Percentiles rank a stretch among this genome's conserved stretches.
phyloP scores from a whole-genome alignment of 177 flowering plant species.

The Tripterygium wilfordii region DNA sequence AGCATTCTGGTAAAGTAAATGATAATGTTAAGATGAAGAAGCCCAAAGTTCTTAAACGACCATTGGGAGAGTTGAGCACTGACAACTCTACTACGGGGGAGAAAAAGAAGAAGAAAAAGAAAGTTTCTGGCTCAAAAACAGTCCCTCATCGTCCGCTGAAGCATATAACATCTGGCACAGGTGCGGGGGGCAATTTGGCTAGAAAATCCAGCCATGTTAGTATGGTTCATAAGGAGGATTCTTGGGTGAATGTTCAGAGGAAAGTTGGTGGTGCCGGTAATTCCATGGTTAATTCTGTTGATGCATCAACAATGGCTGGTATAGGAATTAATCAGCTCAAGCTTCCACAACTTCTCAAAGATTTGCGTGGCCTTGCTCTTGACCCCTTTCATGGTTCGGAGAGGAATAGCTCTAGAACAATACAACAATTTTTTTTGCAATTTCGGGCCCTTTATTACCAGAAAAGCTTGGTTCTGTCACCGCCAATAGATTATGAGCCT shows the following conservation, averaged over 20 bases:
- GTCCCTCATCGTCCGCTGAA: conserved; percentile 20
- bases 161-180: conserved; percentile 24
- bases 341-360: conserved; percentile 43
- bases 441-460: conserved; percentile 67
- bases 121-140: conserved; percentile 16
- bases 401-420: conserved; percentile 28
- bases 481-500: conserved; percentile 37
- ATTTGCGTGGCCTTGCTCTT: conserved; percentile 59
- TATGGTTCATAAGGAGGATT: conserved; percentile 17
- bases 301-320: conserved; percentile 7
- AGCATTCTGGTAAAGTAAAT: conserved; percentile 13
- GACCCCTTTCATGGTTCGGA: conserved; percentile 63
- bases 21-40: conserved; percentile 28
- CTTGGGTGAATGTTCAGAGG: conserved; percentile 15
- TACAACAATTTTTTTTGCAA: conserved; percentile 39
- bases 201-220: conserved; percentile 27
- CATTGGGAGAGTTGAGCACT: conserved; percentile 25
- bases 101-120: conserved; percentile 47
- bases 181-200: conserved; percentile 13
- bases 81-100: conserved; percentile 23
- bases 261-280: conserved; percentile 17
- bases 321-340: conserved; percentile 21
- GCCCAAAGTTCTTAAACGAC: conserved; percentile 34
- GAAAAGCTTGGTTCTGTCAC: conserved; percentile 53
- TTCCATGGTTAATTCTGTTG: conserved; percentile 5